Evolutionary conservation across 768 basidiomycete genomes (phyloP).

Genomic region (Xerocomellus amylosporus): DNA sequence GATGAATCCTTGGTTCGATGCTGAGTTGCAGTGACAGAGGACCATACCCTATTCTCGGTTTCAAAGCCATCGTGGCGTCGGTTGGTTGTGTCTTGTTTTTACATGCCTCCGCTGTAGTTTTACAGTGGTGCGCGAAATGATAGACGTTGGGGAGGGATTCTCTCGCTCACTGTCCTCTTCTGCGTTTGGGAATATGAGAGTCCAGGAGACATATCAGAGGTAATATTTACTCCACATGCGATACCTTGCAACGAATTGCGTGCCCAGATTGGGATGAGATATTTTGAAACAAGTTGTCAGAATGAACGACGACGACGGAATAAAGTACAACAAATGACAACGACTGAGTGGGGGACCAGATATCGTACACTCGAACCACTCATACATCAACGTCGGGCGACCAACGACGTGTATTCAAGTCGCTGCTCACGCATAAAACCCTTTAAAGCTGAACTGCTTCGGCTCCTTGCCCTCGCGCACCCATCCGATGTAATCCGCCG

Average conservation of each 20-base stretch:
- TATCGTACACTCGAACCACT: background rate
- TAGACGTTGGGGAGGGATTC: too few species aligned
- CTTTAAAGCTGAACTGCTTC: constrained; percentile 27
- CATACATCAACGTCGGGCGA: too few species aligned
- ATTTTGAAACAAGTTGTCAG: background rate
- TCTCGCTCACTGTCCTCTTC: background rate
- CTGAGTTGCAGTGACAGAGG: background rate
- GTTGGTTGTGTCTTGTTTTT: background rate
- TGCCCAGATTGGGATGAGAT: background rate
- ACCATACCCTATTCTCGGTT: background rate
- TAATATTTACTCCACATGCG: background rate
- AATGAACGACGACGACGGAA: background rate
- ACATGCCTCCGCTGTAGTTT: background rate
- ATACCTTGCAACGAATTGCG: background rate
- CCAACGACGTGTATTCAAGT: too few species aligned
- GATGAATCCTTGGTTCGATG: background rate
- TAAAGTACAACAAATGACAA: too few species aligned
- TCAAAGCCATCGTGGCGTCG: background rate
- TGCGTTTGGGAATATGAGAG: background rate
- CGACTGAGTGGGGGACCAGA: background rate
- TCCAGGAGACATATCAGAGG: too few species aligned
- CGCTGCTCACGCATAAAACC: constrained; percentile 18
- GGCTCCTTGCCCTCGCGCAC: constrained; percentile 36
- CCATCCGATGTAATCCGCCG: constrained; percentile 37
- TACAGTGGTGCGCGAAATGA: background rate